phyloP scores from a whole-genome alignment of 1,139 yeast species.

The Sugiyamaella japonica region DNA sequence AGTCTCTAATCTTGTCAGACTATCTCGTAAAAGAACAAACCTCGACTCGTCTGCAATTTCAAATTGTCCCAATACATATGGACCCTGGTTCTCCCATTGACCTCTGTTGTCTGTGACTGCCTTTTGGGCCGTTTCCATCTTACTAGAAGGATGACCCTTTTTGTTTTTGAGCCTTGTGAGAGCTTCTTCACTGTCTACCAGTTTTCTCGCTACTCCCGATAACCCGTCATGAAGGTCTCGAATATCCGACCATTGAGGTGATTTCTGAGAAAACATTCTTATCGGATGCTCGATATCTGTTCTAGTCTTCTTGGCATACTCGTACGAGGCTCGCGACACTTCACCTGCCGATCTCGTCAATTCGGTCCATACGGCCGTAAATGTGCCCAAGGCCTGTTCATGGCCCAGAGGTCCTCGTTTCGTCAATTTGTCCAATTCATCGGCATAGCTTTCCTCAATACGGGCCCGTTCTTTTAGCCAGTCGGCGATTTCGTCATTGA shows the following conservation, averaged over 20 bases:
- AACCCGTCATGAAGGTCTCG: slow-evolving; percentile 36
- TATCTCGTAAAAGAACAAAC: slow-evolving; percentile 64
- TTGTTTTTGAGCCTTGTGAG: slow-evolving; percentile 27
- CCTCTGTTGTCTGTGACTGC: slow-evolving; percentile 32
- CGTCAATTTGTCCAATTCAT: slow-evolving; percentile 39
- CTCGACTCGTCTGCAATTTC: slow-evolving; percentile 73
- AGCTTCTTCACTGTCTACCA: slow-evolving; percentile 29
- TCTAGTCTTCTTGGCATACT: slow-evolving; percentile 37
- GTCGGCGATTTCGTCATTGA: slow-evolving; percentile 40
- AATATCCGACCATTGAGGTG: slow-evolving; percentile 37
- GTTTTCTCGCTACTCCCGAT: slow-evolving; percentile 31
- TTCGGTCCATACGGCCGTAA: slow-evolving; percentile 39
- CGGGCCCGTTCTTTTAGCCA: slow-evolving; percentile 43
- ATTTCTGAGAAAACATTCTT: slow-evolving; percentile 28
- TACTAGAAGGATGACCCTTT: slow-evolving; percentile 17
- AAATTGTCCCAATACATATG: slow-evolving; percentile 71
- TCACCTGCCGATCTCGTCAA: slow-evolving; percentile 35
- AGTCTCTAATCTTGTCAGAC: slow-evolving; percentile 71
- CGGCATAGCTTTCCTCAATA: slow-evolving; percentile 40
- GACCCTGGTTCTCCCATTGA: slow-evolving; percentile 76
- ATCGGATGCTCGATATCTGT: slow-evolving; percentile 41
- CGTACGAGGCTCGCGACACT: slow-evolving; percentile 35
- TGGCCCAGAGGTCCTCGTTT: slow-evolving; percentile 24
- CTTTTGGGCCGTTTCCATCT: slow-evolving; percentile 30
- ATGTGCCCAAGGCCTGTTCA: slow-evolving; percentile 35